Conservation (phyloP, 352 stramenopile species). For the Phytopythium montanum region DNA sequence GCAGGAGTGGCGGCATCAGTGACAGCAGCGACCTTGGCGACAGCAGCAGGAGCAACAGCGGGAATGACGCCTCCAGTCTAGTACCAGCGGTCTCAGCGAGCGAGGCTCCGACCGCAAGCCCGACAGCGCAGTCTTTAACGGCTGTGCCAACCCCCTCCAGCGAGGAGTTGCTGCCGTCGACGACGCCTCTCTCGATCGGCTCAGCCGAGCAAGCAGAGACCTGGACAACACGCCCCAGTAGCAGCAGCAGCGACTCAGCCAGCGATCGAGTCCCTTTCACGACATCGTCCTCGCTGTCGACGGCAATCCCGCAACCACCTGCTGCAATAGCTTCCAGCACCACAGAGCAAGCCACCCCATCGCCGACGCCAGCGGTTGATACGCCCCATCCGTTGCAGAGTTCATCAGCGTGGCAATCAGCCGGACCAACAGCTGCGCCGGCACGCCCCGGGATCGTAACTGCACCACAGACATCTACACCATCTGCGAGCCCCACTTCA, state of each 20-base stretch:
- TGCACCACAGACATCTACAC: not conserved
- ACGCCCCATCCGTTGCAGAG: not conserved
- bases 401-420: not conserved
- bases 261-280: not conserved
- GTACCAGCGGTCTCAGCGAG: not conserved
- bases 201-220: not conserved
- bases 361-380: not conserved
- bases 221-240: not conserved
- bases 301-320: not conserved
- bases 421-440: not conserved
- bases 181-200: not conserved
- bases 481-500: not conserved
- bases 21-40: constrained; percentile 1
- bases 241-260: not conserved
- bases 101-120: not conserved
- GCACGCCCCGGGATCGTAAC: not conserved
- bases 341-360: not conserved
- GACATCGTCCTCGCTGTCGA: not conserved
- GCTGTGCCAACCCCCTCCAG: constrained; percentile 7
- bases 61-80: not conserved
- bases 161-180: constrained; percentile 1
- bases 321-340: not conserved
- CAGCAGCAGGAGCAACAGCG: constrained; percentile 3
- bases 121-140: not conserved
- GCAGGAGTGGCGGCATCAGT: constrained; percentile 6